These are phyloP conservation scores for Diaporthe sp. DNA, from an alignment of 2,329 filamentous ascomycete genomes.

Conservation along the genomic window DNA sequence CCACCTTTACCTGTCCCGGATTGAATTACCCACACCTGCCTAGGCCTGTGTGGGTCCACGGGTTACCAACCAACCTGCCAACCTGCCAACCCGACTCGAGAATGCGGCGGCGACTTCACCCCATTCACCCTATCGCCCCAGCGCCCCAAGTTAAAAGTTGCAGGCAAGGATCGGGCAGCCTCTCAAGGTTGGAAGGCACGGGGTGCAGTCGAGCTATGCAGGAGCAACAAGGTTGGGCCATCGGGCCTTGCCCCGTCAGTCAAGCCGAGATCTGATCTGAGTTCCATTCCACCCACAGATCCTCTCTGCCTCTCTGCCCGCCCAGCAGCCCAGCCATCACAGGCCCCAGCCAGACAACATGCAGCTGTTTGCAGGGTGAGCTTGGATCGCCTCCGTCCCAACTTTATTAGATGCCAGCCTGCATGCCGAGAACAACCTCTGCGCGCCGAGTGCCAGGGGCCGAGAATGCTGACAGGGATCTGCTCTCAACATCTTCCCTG, in stretches of 20 bases:
- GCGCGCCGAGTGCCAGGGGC: constrained; percentile 19
- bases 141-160: background rate
- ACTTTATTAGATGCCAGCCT: constrained; percentile 11
- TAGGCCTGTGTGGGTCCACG: background rate
- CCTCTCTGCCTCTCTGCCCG: too few species aligned
- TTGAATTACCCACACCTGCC: background rate
- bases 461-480: constrained; percentile 18
- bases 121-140: background rate
- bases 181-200: background rate
- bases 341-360: background rate
- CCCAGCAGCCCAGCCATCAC: too few species aligned
- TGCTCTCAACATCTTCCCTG: constrained; percentile 6
- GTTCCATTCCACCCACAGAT: background rate
- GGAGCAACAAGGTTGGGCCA: constrained; percentile 16
- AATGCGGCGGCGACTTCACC: constrained; percentile 15
- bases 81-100: constrained; percentile 6
- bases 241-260: background rate
- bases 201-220: background rate
- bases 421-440: too few species aligned
- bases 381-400: constrained; percentile 14
- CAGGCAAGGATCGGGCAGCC: background rate
- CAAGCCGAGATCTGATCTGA: constrained; percentile 9
- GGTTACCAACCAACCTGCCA: background rate
- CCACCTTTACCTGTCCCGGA: background rate
- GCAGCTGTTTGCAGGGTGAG: background rate